Conservation (phyloP, 805 yeast species). For the Cyberlindnera veronae region DNA sequence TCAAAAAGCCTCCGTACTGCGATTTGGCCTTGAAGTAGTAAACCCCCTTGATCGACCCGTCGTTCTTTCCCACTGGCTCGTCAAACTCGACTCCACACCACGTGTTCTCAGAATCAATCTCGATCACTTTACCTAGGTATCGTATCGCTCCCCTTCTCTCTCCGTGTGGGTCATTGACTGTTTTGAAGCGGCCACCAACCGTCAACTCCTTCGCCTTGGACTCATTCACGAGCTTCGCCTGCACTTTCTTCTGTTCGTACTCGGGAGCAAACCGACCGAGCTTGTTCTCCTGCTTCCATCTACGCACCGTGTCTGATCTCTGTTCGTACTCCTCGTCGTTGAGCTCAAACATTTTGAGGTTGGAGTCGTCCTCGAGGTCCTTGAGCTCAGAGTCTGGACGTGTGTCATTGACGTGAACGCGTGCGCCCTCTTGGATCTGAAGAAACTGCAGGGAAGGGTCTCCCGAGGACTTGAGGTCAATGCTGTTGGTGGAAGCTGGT, state of each 20-base stretch:
- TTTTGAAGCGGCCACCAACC: slow-evolving; percentile 54
- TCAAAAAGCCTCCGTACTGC: slow-evolving; percentile 75
- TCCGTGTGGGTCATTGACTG: slow-evolving; percentile 40
- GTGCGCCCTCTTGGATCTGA: slow-evolving; percentile 8
- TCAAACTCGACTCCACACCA: slow-evolving; percentile 90
- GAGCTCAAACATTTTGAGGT: slow-evolving; percentile 41
- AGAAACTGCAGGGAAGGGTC: neutral
- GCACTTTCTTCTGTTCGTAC: slow-evolving; percentile 31
- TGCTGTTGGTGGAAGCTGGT: slow-evolving; percentile 28
- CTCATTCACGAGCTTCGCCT: slow-evolving; percentile 26
- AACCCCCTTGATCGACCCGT: slow-evolving; percentile 66
- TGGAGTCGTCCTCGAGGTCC: slow-evolving; percentile 33
- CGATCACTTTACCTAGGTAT: slow-evolving; percentile 66
- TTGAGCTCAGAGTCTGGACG: slow-evolving; percentile 50
- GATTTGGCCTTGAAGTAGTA: slow-evolving; percentile 52
- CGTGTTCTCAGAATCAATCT: slow-evolving; percentile 46
- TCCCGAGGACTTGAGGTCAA: slow-evolving; percentile 14
- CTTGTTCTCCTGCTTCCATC: slow-evolving; percentile 69
- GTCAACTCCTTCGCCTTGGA: slow-evolving; percentile 33
- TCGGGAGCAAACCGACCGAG: slow-evolving; percentile 72
- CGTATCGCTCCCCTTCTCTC: slow-evolving; percentile 68
- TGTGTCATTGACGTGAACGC: slow-evolving; percentile 50
- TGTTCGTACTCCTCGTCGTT: slow-evolving; percentile 59
- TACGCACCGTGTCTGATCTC: slow-evolving; percentile 59
- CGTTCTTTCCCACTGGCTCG: slow-evolving; percentile 83